Evolutionary conservation across 2,329 filamentous ascomycete species (phyloP).

Genomic region (Claviceps africana): DNA sequence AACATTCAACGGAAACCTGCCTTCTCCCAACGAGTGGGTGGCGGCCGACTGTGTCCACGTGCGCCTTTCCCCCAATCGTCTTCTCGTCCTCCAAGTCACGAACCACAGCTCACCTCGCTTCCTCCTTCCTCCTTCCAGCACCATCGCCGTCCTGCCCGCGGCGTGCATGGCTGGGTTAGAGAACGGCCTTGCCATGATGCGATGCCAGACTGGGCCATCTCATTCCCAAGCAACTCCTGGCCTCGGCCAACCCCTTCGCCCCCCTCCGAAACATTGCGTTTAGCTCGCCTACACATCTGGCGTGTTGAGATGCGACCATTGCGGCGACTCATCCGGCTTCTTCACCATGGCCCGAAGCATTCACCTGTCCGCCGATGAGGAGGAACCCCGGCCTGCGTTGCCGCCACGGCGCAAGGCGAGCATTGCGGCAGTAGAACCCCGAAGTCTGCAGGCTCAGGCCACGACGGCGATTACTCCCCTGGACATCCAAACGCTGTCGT

Average conservation of each 20-base stretch:
- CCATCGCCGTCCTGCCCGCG: background rate
- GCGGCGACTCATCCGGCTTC: slow-evolving; percentile 5
- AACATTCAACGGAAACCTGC: too few relatives aligned
- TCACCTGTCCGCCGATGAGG: slow-evolving; percentile 15
- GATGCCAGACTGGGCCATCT: background rate
- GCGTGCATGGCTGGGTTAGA: background rate
- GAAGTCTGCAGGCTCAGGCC: slow-evolving; percentile 45
- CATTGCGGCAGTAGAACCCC: slow-evolving; percentile 21
- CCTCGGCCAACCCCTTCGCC: background rate
- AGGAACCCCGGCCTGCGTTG: slow-evolving; percentile 38
- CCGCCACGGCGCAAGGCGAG: slow-evolving; percentile 35
- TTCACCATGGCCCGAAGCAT: slow-evolving; percentile 17
- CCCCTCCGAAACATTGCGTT: background rate
- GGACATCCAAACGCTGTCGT: slow-evolving; percentile 64
- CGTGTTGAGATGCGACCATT: slow-evolving; percentile 16
- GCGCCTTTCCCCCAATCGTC: too few relatives aligned
- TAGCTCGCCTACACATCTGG: background rate
- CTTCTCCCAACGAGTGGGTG: too few relatives aligned
- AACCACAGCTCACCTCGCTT: background rate
- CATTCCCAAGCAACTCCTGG: background rate
- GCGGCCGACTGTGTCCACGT: too few relatives aligned
- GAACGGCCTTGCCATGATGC: background rate
- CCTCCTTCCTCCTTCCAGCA: background rate
- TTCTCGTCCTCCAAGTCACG: background rate
- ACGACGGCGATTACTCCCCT: slow-evolving; percentile 76